Conservation (phyloP, 495 filamentous ascomycete genomes). For the Neurospora sp. region DNA sequence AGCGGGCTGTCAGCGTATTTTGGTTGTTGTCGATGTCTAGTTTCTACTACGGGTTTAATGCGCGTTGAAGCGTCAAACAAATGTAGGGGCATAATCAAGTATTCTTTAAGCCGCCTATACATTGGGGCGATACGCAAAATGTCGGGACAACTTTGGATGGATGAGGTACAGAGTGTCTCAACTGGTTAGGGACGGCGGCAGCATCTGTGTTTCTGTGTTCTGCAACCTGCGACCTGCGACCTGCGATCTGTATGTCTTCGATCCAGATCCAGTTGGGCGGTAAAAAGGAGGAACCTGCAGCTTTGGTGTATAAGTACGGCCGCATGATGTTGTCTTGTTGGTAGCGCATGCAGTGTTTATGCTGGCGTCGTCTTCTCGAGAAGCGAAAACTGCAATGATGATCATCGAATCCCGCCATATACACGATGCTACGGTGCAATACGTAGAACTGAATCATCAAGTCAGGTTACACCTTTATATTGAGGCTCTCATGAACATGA, state of each 20-base stretch:
- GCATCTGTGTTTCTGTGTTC: neutral
- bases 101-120: too few relatives aligned
- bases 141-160: neutral
- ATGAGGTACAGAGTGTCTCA: neutral
- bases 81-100: too few relatives aligned
- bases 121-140: neutral
- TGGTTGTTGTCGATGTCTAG: neutral
- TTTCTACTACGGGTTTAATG: neutral
- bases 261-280: neutral
- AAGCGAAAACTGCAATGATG: neutral
- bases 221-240: neutral
- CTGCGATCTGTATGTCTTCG: neutral
- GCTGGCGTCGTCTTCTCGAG: neutral
- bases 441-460: neutral
- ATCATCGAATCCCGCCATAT: neutral
- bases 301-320: neutral
- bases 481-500: neutral
- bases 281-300: neutral
- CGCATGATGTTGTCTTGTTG: neutral
- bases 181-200: neutral
- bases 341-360: neutral
- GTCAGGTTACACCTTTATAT: neutral
- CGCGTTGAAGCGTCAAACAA: neutral
- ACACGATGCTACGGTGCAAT: neutral
- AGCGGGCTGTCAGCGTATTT: neutral